These are phyloP conservation scores for Cercospora zeae-maydis DNA, from an alignment of 2,329 filamentous ascomycete species.

Conservation along the genomic window DNA sequence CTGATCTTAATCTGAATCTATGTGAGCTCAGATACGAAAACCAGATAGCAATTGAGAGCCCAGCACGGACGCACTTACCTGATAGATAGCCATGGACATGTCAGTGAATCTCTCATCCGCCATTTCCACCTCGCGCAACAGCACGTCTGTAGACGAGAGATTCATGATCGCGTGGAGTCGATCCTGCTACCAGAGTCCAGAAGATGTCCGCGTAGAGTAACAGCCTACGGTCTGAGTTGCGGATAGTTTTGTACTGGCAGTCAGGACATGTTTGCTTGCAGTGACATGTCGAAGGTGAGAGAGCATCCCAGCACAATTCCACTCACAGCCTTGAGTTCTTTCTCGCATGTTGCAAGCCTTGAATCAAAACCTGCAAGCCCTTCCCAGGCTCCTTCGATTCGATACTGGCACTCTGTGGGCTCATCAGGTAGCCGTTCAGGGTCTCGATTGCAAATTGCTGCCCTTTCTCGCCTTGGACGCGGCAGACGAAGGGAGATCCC, in stretches of 20 bases:
- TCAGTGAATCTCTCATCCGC: neutral
- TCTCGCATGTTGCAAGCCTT: conserved; percentile 12
- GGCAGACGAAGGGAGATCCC: conserved; percentile 6
- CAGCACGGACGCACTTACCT: neutral
- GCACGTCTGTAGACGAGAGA: neutral
- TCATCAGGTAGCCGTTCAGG: conserved; percentile 21
- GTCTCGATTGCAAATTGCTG: conserved; percentile 19
- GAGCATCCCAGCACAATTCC: neutral
- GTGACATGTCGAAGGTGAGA: neutral
- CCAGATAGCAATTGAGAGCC: neutral
- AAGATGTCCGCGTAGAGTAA: neutral
- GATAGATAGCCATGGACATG: neutral
- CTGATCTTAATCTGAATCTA: neutral
- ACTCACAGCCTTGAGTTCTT: conserved; percentile 6
- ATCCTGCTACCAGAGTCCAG: neutral
- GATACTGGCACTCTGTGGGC: conserved; percentile 24
- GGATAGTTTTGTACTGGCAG: neutral
- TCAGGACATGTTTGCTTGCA: neutral
- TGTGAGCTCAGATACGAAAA: neutral
- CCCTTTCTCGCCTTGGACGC: conserved; percentile 5
- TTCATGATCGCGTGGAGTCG: neutral
- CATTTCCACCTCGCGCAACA: neutral
- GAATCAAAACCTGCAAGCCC: conserved; percentile 20
- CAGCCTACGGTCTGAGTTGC: neutral
- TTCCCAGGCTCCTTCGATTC: conserved; percentile 25